Evolutionary conservation across 768 basidiomycete genomes (phyloP).

Genomic region (Agrocybe pediades): DNA sequence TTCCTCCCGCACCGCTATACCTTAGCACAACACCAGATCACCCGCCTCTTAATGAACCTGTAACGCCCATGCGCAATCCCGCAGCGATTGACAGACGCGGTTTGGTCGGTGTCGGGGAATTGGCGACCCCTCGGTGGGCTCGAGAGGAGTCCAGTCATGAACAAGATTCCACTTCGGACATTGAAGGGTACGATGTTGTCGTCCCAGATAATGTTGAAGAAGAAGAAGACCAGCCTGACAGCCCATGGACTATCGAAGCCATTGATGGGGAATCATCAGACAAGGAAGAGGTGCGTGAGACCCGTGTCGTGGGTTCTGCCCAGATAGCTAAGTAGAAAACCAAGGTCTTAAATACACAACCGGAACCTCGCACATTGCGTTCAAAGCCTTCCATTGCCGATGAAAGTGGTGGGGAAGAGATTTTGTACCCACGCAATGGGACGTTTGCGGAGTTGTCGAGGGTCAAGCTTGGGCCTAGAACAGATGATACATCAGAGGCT

Average conservation of each 20-base stretch:
- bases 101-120: conserved; percentile 93
- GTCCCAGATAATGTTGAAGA: conserved; percentile 40
- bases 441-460: conserved; percentile 33
- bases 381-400: conserved; percentile 68
- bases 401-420: conserved; percentile 90
- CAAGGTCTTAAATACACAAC: conserved; percentile 46
- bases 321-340: conserved; percentile 5
- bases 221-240: conserved; percentile 70
- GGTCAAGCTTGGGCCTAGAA: conserved; percentile 26
- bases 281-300: conserved; percentile 57
- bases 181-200: conserved; percentile 45
- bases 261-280: conserved; percentile 80
- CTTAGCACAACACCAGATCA: conserved; percentile 67
- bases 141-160: conserved; percentile 35
- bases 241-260: conserved; percentile 89
- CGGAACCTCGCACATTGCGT: conserved; percentile 53
- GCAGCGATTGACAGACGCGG: conserved; percentile 82
- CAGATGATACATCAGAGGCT: conserved; percentile 29
- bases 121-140: conserved; percentile 94
- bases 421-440: conserved; percentile 70
- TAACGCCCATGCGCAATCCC: conserved; percentile 77
- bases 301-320: conserved; percentile 1
- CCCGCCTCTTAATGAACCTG: conserved; percentile 48
- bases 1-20: conserved; percentile 41
- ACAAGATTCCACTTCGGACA: conserved; percentile 20